A percentile compares a stretch with the other conserved stretches of the same genome.
Conservation (phyloP, 1,284 basidiomycete species). For the Rhodotorula sp. region DNA sequence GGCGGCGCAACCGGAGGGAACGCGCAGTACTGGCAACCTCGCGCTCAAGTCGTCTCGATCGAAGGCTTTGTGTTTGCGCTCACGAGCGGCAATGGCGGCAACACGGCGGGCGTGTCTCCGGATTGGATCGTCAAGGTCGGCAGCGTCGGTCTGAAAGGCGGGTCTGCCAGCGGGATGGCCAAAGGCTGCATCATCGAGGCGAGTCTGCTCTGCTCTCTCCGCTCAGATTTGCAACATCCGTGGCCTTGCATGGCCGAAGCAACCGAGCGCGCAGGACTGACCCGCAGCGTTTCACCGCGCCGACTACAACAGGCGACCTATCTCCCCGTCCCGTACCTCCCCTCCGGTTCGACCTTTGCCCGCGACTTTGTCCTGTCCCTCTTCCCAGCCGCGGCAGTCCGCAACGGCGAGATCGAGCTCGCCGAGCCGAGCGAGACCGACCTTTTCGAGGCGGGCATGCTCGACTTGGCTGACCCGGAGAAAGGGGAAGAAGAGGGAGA, state of each 20-base stretch:
- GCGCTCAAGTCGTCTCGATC: constrained; percentile 30
- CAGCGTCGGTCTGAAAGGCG: constrained; percentile 35
- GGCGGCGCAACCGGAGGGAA: background rate
- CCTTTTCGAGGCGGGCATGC: constrained; percentile 25
- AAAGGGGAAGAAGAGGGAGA: constrained; percentile 13
- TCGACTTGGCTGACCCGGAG: constrained; percentile 1
- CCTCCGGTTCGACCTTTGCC: constrained; percentile 30
- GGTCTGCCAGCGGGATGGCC: constrained; percentile 25
- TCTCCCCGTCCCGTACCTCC: constrained; percentile 36
- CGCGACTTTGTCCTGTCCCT: constrained; percentile 34
- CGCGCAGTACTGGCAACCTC: constrained; percentile 25
- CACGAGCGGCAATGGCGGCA: constrained; percentile 7
- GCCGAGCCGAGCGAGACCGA: constrained; percentile 7
- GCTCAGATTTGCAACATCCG: background rate
- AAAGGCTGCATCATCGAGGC: constrained; percentile 36
- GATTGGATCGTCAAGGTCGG: constrained; percentile 40
- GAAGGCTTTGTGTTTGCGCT: constrained; percentile 30
- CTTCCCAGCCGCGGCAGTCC: constrained; percentile 33
- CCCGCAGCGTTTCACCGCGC: background rate
- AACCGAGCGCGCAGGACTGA: too few relatives aligned
- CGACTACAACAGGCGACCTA: constrained; percentile 30
- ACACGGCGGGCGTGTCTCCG: background rate
- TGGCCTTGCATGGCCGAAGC: background rate
- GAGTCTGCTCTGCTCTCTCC: background rate
- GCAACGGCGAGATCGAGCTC: constrained; percentile 32